A percentile compares a stretch with the other conserved stretches of the same genome.
Evolutionary conservation across 805 yeast genomes (phyloP).

Genomic region (Clavispora vitiphila): DNA sequence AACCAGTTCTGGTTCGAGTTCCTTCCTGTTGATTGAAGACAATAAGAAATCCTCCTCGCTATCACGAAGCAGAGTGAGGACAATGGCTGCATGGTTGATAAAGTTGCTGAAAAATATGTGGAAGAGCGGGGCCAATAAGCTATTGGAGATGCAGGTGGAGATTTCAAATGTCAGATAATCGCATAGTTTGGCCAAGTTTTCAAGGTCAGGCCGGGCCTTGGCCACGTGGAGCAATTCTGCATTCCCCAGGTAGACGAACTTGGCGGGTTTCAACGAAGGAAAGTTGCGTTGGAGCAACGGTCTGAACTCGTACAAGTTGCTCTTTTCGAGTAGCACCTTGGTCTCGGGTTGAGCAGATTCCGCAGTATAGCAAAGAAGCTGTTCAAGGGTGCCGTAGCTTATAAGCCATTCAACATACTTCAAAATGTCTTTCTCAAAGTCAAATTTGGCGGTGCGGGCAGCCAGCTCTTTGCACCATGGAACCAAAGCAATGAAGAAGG

Average conservation of each 20-base stretch:
- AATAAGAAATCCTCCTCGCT: conserved; percentile 68
- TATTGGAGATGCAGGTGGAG: conserved; percentile 21
- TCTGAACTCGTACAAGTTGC: conserved; percentile 59
- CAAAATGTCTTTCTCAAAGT: conserved; percentile 53
- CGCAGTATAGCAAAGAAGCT: conserved; percentile 54
- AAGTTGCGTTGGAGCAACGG: conserved; percentile 60
- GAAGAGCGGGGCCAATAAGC: conserved; percentile 35
- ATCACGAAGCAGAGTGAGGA: conserved; percentile 63
- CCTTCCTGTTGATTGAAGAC: conserved; percentile 36
- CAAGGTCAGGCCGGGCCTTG: conserved; percentile 20
- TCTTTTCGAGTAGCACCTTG: conserved; percentile 33
- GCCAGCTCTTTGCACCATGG: conserved; percentile 60
- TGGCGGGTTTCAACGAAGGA: conserved; percentile 51
- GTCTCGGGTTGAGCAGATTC: conserved; percentile 44
- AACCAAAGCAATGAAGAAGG: conserved; percentile 55
- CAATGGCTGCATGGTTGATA: conserved; percentile 59
- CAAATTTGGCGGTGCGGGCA: conserved; percentile 38
- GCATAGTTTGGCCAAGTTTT: conserved; percentile 30
- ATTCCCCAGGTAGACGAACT: conserved; percentile 47
- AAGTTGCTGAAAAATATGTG: conserved; percentile 51
- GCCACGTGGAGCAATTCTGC: conserved; percentile 25
- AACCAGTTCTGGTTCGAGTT: conserved; percentile 34
- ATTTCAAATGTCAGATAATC: conserved; percentile 16
- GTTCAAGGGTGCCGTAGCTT: conserved; percentile 67
- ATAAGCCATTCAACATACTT: conserved; percentile 56